Percentiles rank a stretch among this genome's conserved stretches.
Evolutionary conservation across 2,329 filamentous ascomycete species (phyloP).

Genomic region (Lachnum nothofagi): DNA sequence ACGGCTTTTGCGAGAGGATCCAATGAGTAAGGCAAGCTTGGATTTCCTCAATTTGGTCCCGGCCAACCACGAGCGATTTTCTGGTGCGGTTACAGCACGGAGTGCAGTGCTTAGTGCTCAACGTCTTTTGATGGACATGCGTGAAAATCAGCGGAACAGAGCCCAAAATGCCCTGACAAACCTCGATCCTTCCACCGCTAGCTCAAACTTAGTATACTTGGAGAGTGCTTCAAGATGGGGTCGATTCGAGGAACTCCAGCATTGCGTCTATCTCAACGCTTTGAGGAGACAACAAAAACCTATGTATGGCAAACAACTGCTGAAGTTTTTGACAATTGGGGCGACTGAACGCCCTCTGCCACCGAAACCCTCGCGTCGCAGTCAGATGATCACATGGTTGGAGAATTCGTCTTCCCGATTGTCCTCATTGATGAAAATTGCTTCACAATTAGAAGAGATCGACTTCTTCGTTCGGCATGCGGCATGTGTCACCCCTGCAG

Average conservation of each 20-base stretch:
- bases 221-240: slow-evolving; percentile 66
- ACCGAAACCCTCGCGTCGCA: slow-evolving; percentile 55
- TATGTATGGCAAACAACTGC: slow-evolving; percentile 73
- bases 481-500: slow-evolving; percentile 84
- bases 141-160: slow-evolving; percentile 62
- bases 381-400: slow-evolving; percentile 67
- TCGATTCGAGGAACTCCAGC: slow-evolving; percentile 72
- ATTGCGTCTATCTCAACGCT: slow-evolving; percentile 74
- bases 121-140: slow-evolving; percentile 61
- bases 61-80: slow-evolving; percentile 62
- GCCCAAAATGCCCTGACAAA: slow-evolving; percentile 50
- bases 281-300: slow-evolving; percentile 75
- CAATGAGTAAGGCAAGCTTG: slow-evolving; percentile 62
- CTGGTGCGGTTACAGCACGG: slow-evolving; percentile 47
- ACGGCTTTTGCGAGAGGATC: slow-evolving; percentile 56
- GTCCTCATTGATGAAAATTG: slow-evolving; percentile 67
- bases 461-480: slow-evolving; percentile 79
- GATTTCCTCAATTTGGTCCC: slow-evolving; percentile 77
- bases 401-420: slow-evolving; percentile 60
- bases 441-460: slow-evolving; percentile 66
- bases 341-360: slow-evolving; percentile 54
- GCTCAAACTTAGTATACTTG: slow-evolving; percentile 65
- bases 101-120: slow-evolving; percentile 66
- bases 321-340: slow-evolving; percentile 67
- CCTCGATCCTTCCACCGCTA: slow-evolving; percentile 62